phyloP scores from a whole-genome alignment of 768 basidiomycete species.

The Lactarius deliciosus region DNA sequence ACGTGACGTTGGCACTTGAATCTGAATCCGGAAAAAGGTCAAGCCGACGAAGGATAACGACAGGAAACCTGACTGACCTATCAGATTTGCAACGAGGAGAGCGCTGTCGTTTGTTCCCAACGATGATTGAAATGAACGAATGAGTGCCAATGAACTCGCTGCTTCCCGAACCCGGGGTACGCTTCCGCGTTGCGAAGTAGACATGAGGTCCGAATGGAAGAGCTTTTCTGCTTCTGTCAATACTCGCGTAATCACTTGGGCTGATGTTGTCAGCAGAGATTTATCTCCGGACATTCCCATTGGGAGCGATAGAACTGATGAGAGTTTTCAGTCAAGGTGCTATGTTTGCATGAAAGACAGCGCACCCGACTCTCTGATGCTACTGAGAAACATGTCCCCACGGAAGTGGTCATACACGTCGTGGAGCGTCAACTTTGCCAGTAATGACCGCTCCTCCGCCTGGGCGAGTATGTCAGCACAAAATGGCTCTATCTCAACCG shows the following conservation, averaged over 20 bases:
- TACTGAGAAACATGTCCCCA: slow-evolving; percentile 86
- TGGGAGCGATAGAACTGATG: slow-evolving; percentile 76
- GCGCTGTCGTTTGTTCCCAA: slow-evolving; percentile 61
- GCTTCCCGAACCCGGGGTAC: slow-evolving; percentile 75
- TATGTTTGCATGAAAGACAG: slow-evolving; percentile 17
- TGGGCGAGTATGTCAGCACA: slow-evolving; percentile 33
- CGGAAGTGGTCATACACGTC: slow-evolving; percentile 76
- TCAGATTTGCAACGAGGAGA: slow-evolving; percentile 56
- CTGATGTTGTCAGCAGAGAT: slow-evolving; percentile 42
- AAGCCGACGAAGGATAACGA: slow-evolving; percentile 1
- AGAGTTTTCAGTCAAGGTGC: slow-evolving; percentile 1
- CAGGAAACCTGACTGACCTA: slow-evolving; percentile 45
- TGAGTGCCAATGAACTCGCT: slow-evolving; percentile 63
- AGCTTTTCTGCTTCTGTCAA: slow-evolving; percentile 68
- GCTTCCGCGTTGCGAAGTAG: slow-evolving; percentile 56
- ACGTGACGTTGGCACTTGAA: slow-evolving; percentile 68
- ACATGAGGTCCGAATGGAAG: slow-evolving; percentile 62
- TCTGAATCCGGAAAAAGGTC: slow-evolving; percentile 47
- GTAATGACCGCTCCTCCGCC: slow-evolving; percentile 73
- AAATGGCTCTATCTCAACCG: neutral
- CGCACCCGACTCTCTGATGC: slow-evolving; percentile 88
- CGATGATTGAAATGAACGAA: slow-evolving; percentile 76
- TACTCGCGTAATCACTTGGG: slow-evolving; percentile 56
- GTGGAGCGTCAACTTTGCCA: slow-evolving; percentile 77
- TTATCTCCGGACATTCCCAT: slow-evolving; percentile 65